Evolutionary conservation across 176 grass and related monocot species (phyloP).

Genomic region (Olyra latifolia): DNA sequence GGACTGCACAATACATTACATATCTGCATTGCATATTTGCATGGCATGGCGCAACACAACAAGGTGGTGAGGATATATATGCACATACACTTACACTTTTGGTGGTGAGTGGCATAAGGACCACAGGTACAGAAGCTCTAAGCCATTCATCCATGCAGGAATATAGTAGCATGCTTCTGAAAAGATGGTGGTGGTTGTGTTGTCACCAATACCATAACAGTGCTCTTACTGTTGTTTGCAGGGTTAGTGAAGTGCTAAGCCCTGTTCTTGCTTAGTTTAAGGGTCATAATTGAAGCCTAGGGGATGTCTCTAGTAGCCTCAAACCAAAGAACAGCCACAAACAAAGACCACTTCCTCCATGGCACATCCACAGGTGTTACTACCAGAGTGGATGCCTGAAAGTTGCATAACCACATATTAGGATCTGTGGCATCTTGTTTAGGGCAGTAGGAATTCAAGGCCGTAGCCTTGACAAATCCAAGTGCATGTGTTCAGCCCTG

Average conservation of each 20-base stretch:
- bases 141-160: background rate
- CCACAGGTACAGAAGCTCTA: background rate
- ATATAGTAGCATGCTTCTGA: background rate
- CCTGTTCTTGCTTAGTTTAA: constrained; percentile 29
- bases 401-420: constrained; percentile 3
- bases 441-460: constrained; percentile 22
- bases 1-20: background rate
- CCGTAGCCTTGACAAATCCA: constrained; percentile 25
- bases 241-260: constrained; percentile 29
- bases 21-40: background rate
- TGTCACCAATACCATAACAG: constrained; percentile 12
- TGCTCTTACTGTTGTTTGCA: constrained; percentile 10
- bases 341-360: constrained; percentile 19
- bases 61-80: background rate
- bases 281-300: constrained; percentile 48
- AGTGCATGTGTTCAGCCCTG: background rate
- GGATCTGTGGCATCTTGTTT: constrained; percentile 16
- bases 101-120: constrained; percentile 20
- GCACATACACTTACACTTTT: background rate
- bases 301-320: background rate
- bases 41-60: constrained; percentile 8
- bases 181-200: constrained; percentile 27
- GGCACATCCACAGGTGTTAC: constrained; percentile 21
- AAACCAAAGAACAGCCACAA: constrained; percentile 18
- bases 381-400: constrained; percentile 34